Percentiles rank a stretch among this genome's conserved stretches.
Conservation (phyloP, 305 asterid genomes). For the Fraxinus latifolia region DNA sequence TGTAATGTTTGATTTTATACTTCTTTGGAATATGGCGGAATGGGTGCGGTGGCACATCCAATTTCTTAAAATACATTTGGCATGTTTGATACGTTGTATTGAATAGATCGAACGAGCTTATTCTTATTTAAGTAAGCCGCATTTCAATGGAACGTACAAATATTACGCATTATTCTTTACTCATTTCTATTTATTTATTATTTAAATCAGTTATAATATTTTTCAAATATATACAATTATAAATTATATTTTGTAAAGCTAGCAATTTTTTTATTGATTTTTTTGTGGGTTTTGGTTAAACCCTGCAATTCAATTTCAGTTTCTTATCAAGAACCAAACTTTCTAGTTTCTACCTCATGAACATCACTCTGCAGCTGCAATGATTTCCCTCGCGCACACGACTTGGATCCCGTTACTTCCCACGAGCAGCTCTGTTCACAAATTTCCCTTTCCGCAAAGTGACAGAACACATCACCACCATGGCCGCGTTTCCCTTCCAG, state of each 20-base stretch:
- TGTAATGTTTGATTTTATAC: no score
- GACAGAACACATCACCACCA: conserved; percentile 10
- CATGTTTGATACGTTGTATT: not conserved
- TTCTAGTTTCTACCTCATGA: not conserved
- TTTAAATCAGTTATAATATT: not conserved
- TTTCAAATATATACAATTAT: not conserved
- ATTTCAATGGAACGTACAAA: not conserved
- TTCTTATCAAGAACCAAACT: conserved; percentile 37
- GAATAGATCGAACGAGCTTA: not conserved
- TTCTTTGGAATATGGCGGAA: no score
- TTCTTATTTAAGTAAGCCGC: not conserved
- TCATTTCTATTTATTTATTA: not conserved
- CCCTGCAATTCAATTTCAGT: conserved; percentile 26
- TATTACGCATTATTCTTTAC: not conserved
- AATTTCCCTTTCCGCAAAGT: conserved; percentile 16
- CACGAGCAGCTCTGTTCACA: conserved; percentile 12
- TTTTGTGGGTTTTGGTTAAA: conserved; percentile 29
- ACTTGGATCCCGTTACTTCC: conserved; percentile 29
- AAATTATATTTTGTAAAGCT: not conserved
- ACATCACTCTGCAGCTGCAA: conserved; percentile 13
- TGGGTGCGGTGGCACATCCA: not conserved
- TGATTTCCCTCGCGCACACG: conserved; percentile 38
- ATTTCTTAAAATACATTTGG: not conserved
- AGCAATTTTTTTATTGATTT: not conserved
- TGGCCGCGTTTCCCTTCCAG: conserved; percentile 27